Conservation (phyloP, 345 rosid species). For the Hibiscus mutabilis region DNA sequence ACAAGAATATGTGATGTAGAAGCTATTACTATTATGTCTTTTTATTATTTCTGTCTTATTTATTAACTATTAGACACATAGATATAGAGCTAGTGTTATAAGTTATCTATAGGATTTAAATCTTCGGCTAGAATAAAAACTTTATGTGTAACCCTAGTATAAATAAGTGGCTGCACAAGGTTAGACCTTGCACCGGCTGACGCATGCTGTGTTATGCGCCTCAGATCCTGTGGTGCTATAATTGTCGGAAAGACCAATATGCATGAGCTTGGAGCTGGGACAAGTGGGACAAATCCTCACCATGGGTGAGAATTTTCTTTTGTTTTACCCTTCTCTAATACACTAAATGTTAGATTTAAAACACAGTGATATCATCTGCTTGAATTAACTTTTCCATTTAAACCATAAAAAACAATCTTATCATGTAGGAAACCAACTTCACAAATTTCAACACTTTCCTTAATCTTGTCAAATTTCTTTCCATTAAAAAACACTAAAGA, state of each 20-base stretch:
- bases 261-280: conserved; percentile 85
- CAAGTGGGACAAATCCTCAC: conserved; percentile 75
- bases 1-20: no score
- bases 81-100: no score
- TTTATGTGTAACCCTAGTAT: no score
- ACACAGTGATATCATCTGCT: no score
- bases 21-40: no score
- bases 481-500: background rate
- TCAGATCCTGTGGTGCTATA: conserved; percentile 57
- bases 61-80: no score
- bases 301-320: conserved; percentile 36
- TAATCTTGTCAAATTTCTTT: background rate
- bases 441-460: background rate
- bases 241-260: conserved; percentile 69
- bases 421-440: background rate
- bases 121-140: no score
- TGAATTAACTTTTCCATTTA: background rate
- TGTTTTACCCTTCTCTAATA: background rate
- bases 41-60: no score
- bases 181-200: conserved; percentile 46
- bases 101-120: no score
- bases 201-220: conserved; percentile 52
- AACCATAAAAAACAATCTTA: background rate
- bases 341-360: no score
- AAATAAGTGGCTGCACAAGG: conserved; percentile 45